A percentile compares a stretch with the other conserved stretches of the same genome.
Conservation (phyloP, 73 alveolate genomes). For the Stentor coeruleus region DNA sequence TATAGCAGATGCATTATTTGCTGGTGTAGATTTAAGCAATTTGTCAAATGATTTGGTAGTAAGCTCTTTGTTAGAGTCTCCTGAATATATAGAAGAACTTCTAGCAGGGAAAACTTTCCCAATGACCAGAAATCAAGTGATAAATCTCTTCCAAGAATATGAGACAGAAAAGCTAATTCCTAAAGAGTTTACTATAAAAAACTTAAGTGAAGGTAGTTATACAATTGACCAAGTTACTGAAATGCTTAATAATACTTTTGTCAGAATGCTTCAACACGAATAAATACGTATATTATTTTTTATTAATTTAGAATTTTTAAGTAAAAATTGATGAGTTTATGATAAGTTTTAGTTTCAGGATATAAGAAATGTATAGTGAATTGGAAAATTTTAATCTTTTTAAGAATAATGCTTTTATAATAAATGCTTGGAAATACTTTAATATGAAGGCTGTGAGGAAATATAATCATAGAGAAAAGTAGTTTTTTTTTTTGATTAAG, state of each 20-base stretch:
- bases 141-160: background rate
- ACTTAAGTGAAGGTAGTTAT: background rate
- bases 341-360: too few relatives aligned
- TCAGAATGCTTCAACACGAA: background rate
- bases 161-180: background rate
- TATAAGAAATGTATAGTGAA: too few relatives aligned
- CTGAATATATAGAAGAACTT: background rate
- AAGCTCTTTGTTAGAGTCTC: background rate
- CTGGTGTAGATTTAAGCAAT: background rate
- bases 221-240: background rate
- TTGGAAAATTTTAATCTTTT: too few relatives aligned
- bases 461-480: too few relatives aligned
- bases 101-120: background rate
- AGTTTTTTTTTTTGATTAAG: too few relatives aligned
- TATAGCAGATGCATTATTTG: background rate
- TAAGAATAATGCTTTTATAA: too few relatives aligned
- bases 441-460: too few relatives aligned
- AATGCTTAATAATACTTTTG: background rate
- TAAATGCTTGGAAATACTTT: too few relatives aligned
- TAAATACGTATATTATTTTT: too few relatives aligned
- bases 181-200: background rate
- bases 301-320: too few relatives aligned
- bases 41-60: background rate
- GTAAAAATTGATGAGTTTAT: too few relatives aligned
- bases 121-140: background rate